A percentile compares a stretch with the other conserved stretches of the same genome.
Conservation (phyloP, 345 rosid genomes). For the Aurinia saxatilis region DNA sequence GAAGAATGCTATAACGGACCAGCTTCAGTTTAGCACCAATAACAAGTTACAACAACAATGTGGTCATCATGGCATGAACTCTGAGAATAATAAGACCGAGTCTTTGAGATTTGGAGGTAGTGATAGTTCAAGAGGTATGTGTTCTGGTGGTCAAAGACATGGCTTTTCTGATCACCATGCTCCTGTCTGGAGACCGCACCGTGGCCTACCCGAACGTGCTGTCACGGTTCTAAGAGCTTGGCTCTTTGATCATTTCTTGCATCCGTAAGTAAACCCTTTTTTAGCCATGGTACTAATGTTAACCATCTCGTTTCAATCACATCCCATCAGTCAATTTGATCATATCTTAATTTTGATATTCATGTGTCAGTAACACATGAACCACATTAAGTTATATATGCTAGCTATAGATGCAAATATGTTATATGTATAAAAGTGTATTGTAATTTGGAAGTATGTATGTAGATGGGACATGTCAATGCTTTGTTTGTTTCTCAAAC, state of each 20-base stretch:
- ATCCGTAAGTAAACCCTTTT: slow-evolving; percentile 61
- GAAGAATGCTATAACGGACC: slow-evolving; percentile 69
- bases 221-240: slow-evolving; percentile 79
- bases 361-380: slow-evolving; percentile 7
- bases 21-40: slow-evolving; percentile 55
- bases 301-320: not conserved
- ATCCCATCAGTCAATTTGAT: not conserved
- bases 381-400: not conserved
- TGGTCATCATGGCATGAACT: slow-evolving; percentile 22
- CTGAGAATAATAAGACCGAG: slow-evolving; percentile 40
- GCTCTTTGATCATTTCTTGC: slow-evolving; percentile 85
- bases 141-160: slow-evolving; percentile 37
- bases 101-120: slow-evolving; percentile 39
- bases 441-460: slow-evolving; percentile 19
- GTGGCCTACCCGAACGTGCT: slow-evolving; percentile 89
- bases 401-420: slow-evolving; percentile 4
- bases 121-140: slow-evolving; percentile 29
- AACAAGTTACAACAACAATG: slow-evolving; percentile 25
- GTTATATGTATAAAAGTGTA: not conserved
- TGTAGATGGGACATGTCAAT: slow-evolving; percentile 29
- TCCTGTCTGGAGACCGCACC: slow-evolving; percentile 85
- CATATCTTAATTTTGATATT: slow-evolving; percentile 4
- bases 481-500: slow-evolving; percentile 15
- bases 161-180: slow-evolving; percentile 58
- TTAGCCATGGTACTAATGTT: not conserved